These are phyloP conservation scores for Globisporangium abappressorium DNA, from an alignment of 352 stramenopile genomes.

Conservation along the genomic window DNA sequence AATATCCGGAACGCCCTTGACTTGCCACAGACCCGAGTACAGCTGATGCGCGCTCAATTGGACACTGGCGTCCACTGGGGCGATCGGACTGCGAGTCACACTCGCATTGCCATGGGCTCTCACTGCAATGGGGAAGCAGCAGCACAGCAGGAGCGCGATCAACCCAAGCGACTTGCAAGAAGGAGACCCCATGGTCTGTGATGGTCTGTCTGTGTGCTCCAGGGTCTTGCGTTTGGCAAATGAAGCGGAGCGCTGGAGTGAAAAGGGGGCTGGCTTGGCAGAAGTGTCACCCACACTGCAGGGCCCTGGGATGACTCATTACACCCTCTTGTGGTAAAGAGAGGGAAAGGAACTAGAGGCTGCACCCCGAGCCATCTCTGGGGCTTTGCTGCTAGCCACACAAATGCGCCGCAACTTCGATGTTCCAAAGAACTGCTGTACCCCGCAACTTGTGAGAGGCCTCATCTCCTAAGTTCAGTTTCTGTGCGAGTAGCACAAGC, in stretches of 20 bases:
- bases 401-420: not conserved
- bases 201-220: not conserved
- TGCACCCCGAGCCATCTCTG: not conserved
- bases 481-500: not conserved
- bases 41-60: not conserved
- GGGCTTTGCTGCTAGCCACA: not conserved
- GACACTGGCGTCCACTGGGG: not conserved
- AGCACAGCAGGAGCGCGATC: not conserved
- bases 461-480: not conserved
- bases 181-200: not conserved
- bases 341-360: not conserved
- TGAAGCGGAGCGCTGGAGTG: not conserved
- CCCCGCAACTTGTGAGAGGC: no score
- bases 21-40: constrained; percentile 3
- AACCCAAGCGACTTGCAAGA: not conserved
- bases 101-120: not conserved
- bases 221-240: not conserved
- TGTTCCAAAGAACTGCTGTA: not conserved
- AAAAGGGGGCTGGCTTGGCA: not conserved
- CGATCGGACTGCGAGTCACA: not conserved
- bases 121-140: not conserved
- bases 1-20: not conserved
- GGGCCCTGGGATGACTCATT: not conserved
- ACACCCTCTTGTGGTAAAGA: not conserved
- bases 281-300: not conserved